Conservation (phyloP, 805 yeast species). For the Komagataella phaffii region DNA sequence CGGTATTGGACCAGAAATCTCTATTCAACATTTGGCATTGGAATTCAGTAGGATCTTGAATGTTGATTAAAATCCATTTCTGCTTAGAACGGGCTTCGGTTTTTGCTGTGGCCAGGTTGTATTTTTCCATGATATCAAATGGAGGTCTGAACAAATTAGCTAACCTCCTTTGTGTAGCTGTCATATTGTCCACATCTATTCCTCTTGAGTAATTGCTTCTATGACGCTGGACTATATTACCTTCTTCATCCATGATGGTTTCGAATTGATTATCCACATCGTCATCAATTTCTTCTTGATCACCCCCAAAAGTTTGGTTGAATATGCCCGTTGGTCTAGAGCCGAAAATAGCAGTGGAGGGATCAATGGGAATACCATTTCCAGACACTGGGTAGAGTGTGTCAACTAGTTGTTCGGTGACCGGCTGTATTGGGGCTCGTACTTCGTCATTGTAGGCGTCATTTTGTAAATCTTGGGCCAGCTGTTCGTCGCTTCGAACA, state of each 20-base stretch:
- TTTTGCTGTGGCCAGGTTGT: constrained; percentile 66
- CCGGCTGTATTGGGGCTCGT: constrained; percentile 66
- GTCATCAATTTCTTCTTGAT: constrained; percentile 5
- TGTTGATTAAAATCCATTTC: constrained; percentile 79
- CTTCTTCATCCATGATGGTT: constrained; percentile 22
- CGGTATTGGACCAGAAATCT: constrained; percentile 76
- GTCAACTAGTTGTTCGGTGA: constrained; percentile 67
- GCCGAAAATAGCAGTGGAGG: constrained; percentile 33
- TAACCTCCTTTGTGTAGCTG: constrained; percentile 47
- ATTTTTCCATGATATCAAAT: constrained; percentile 65
- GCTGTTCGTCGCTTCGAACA: constrained; percentile 6
- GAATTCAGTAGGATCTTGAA: constrained; percentile 79
- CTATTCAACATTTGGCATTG: constrained; percentile 83
- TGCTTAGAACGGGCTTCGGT: constrained; percentile 42
- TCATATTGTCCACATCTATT: constrained; percentile 10
- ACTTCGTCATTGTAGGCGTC: constrained; percentile 49
- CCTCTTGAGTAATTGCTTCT: constrained; percentile 5
- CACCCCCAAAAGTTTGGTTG: constrained; percentile 30
- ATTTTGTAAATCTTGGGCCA: constrained; percentile 50
- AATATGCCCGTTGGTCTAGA: constrained; percentile 37
- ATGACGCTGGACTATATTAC: constrained; percentile 9
- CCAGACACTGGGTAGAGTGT: constrained; percentile 14
- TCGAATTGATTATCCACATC: constrained; percentile 19
- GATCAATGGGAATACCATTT: constrained; percentile 10
- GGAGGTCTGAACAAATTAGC: constrained; percentile 89